These are phyloP conservation scores for Globisporangium sylvaticum DNA, from an alignment of 352 stramenopile genomes.

Conservation along the genomic window DNA sequence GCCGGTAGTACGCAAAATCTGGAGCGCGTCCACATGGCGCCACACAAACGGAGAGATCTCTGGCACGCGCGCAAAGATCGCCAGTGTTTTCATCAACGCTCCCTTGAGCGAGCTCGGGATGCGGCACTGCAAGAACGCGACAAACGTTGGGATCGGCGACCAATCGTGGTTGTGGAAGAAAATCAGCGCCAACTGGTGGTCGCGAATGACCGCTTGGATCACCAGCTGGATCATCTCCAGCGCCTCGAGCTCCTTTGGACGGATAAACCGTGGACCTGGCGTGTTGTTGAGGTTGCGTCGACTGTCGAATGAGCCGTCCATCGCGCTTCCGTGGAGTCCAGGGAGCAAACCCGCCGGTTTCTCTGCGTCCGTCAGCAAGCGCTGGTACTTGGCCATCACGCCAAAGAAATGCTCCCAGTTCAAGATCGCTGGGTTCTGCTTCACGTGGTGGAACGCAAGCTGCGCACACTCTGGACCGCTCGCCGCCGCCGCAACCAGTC, in stretches of 20 bases:
- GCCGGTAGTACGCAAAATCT: slow-evolving; percentile 75
- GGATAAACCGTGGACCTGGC: slow-evolving; percentile 65
- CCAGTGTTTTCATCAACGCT: slow-evolving; percentile 81
- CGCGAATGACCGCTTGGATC: slow-evolving; percentile 72
- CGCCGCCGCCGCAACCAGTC: slow-evolving; percentile 61
- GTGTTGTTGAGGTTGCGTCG: slow-evolving; percentile 17
- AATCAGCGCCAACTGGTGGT: slow-evolving; percentile 69
- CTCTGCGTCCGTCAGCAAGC: slow-evolving; percentile 69
- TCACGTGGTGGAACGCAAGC: slow-evolving; percentile 81
- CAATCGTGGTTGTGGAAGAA: slow-evolving; percentile 88
- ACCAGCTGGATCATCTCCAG: slow-evolving; percentile 77
- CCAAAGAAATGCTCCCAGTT: slow-evolving; percentile 85
- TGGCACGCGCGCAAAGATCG: slow-evolving; percentile 66
- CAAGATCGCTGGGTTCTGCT: slow-evolving; percentile 75
- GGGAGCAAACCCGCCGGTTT: slow-evolving; percentile 41
- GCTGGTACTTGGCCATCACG: slow-evolving; percentile 83
- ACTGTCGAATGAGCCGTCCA: slow-evolving; percentile 12
- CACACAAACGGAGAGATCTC: slow-evolving; percentile 83
- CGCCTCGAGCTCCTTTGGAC: slow-evolving; percentile 77
- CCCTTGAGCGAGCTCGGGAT: slow-evolving; percentile 84
- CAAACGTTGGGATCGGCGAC: slow-evolving; percentile 78
- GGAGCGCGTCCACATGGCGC: slow-evolving; percentile 78
- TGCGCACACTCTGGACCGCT: slow-evolving; percentile 68
- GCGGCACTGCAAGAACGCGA: slow-evolving; percentile 77
- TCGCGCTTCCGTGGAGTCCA: slow-evolving; percentile 12